Percentiles rank a stretch among this genome's conserved stretches.
Evolutionary conservation across 352 stramenopile genomes (phyloP).

Genomic region (Phytophthora sp.): DNA sequence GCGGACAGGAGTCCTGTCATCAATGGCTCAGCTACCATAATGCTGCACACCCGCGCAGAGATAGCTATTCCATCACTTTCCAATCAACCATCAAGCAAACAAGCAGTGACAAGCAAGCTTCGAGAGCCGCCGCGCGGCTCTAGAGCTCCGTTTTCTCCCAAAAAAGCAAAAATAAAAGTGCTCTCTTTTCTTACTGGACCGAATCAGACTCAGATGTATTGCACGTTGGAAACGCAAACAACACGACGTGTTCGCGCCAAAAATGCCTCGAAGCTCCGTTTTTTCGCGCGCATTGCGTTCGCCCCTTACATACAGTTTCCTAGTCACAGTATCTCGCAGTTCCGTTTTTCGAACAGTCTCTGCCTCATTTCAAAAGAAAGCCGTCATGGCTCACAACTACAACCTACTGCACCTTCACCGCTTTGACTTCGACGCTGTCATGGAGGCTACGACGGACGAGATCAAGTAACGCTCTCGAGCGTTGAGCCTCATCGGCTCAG

Average conservation of each 20-base stretch:
- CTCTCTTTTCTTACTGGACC: background rate
- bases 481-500: background rate
- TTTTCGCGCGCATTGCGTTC: slow-evolving; percentile 3
- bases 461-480: background rate
- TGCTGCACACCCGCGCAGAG: too few species aligned
- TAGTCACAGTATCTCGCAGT: background rate
- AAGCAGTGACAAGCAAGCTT: too few species aligned
- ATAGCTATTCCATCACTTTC: too few species aligned
- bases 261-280: background rate
- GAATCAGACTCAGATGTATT: background rate
- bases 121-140: too few species aligned
- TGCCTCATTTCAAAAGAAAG: background rate
- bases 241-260: background rate
- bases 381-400: slow-evolving; percentile 4
- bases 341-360: background rate
- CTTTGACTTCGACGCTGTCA: slow-evolving; percentile 7
- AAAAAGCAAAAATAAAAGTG: background rate
- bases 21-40: too few species aligned
- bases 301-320: background rate
- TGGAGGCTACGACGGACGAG: slow-evolving; percentile 3
- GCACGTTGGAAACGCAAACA: background rate
- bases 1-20: too few species aligned
- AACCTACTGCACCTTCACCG: background rate
- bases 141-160: slow-evolving; percentile 1
- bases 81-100: too few species aligned